phyloP scores from a whole-genome alignment of 148 eudicot genomes.

The Camellia japonica region DNA sequence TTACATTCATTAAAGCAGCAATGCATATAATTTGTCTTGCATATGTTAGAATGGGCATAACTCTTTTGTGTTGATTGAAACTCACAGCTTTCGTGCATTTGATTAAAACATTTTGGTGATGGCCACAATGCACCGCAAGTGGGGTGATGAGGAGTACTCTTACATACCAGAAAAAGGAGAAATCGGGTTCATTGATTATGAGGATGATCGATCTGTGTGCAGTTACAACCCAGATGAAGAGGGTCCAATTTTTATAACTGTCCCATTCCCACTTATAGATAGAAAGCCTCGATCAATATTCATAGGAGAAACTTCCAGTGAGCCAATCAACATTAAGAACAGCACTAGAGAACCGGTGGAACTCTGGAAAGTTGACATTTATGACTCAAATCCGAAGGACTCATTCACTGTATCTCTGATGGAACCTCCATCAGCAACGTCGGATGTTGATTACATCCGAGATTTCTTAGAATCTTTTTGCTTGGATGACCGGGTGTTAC shows the following conservation, averaged over 20 bases:
- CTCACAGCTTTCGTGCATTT: background rate
- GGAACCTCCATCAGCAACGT: conserved; percentile 60
- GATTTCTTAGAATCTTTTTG: conserved; percentile 52
- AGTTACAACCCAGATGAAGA: conserved; percentile 60
- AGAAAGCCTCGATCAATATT: conserved; percentile 68
- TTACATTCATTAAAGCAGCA: background rate
- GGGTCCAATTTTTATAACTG: conserved; percentile 57
- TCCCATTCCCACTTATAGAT: conserved; percentile 67
- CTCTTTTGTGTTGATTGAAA: background rate
- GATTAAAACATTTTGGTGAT: conserved; percentile 16
- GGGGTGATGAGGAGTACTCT: conserved; percentile 57
- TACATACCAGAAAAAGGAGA: conserved; percentile 78
- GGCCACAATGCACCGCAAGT: conserved; percentile 31
- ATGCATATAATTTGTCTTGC: background rate
- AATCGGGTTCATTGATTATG: conserved; percentile 68
- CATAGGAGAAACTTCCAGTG: conserved; percentile 47
- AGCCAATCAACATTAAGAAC: conserved; percentile 60
- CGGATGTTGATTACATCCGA: conserved; percentile 37
- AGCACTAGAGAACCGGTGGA: conserved; percentile 52
- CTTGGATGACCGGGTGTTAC: conserved; percentile 71
- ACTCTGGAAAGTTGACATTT: conserved; percentile 61
- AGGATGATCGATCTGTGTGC: conserved; percentile 53
- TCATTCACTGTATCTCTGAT: conserved; percentile 69
- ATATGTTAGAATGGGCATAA: background rate
- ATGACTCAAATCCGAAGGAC: conserved; percentile 76